These are phyloP conservation scores for Coemansia sp. DNA, from an alignment of 192 early-diverging fungal species.

Conservation along the genomic window DNA sequence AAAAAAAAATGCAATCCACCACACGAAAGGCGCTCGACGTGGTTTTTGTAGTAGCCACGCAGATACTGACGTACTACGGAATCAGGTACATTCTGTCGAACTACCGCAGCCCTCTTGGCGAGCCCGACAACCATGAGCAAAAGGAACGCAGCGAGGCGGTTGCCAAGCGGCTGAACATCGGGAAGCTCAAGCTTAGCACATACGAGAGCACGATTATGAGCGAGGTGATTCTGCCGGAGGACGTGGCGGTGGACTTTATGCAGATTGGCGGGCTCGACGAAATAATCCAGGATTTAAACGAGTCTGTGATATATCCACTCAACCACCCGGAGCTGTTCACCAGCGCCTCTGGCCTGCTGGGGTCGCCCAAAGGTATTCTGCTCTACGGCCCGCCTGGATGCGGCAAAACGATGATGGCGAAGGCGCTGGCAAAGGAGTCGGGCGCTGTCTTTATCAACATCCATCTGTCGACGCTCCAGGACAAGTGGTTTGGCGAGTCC, in stretches of 20 bases:
- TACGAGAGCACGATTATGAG: constrained; percentile 92
- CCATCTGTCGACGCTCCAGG: constrained; percentile 92
- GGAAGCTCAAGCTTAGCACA: constrained; percentile 73
- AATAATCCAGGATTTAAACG: constrained; percentile 87
- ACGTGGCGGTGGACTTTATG: constrained; percentile 80
- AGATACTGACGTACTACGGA: constrained; percentile 83
- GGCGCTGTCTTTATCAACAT: constrained; percentile 97
- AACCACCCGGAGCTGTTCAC: constrained; percentile 90
- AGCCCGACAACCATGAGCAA: constrained; percentile 69
- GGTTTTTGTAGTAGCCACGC: constrained; percentile 76
- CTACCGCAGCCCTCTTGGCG: constrained; percentile 67
- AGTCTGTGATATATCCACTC: constrained; percentile 95
- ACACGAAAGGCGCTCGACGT: constrained; percentile 52
- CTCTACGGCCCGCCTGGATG: constrained; percentile 96
- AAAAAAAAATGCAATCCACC: constrained; percentile 57
- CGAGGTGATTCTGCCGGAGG: constrained; percentile 92
- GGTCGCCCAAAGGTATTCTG: constrained; percentile 90
- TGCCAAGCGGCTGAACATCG: constrained; percentile 34
- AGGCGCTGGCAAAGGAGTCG: constrained; percentile 97
- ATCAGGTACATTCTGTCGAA: constrained; percentile 80
- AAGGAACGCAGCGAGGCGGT: constrained; percentile 62
- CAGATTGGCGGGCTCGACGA: constrained; percentile 93
- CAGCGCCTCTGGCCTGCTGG: constrained; percentile 79
- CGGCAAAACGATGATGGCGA: constrained; percentile 99
- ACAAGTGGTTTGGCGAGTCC: constrained; percentile 98